Conservation (phyloP, 495 filamentous ascomycete species). For the Hyaloscypha variabilis region DNA sequence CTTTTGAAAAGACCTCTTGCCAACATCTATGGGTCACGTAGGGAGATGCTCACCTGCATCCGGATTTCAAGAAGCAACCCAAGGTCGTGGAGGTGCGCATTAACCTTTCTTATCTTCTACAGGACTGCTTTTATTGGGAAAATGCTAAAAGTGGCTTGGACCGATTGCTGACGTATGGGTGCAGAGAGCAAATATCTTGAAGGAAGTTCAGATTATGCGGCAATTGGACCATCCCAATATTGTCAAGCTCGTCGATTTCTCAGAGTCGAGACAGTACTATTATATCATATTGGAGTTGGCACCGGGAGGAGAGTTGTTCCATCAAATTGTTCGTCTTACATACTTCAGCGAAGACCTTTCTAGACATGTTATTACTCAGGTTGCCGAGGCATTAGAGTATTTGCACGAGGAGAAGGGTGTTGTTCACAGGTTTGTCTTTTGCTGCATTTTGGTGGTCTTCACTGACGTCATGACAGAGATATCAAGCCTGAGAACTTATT, state of each 20-base stretch:
- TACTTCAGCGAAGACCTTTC: conserved; percentile 98
- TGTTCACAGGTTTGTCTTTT: conserved; percentile 81
- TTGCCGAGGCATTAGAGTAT: conserved; percentile 91
- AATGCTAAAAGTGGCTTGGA: conserved; percentile 30
- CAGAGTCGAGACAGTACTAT: conserved; percentile 92
- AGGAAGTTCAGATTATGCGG: conserved; percentile 99
- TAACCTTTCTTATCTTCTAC: conserved; percentile 35
- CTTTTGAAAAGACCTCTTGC: conserved; percentile 29
- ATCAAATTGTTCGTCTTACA: conserved; percentile 96
- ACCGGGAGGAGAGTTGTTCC: conserved; percentile 94
- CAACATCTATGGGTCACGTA: conserved; percentile 46
- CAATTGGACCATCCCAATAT: conserved; percentile 95
- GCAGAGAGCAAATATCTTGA: conserved; percentile 94
- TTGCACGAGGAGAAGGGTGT: conserved; percentile 93
- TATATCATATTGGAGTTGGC: conserved; percentile 96
- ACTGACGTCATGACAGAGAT: conserved; percentile 62
- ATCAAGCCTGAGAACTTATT: conserved; percentile 98
- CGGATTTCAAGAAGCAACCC: conserved; percentile 90
- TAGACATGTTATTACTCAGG: conserved; percentile 90
- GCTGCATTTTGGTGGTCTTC: background rate
- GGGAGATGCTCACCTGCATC: conserved; percentile 86
- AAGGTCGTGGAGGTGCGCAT: conserved; percentile 93
- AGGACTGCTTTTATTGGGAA: conserved; percentile 12
- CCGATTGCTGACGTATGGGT: conserved; percentile 17
- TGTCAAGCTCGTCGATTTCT: conserved; percentile 88